Percentiles rank a stretch among this genome's conserved stretches.
Evolutionary conservation across 1,284 basidiomycete species (phyloP).

Genomic region (Papiliotrema fonsecae): DNA sequence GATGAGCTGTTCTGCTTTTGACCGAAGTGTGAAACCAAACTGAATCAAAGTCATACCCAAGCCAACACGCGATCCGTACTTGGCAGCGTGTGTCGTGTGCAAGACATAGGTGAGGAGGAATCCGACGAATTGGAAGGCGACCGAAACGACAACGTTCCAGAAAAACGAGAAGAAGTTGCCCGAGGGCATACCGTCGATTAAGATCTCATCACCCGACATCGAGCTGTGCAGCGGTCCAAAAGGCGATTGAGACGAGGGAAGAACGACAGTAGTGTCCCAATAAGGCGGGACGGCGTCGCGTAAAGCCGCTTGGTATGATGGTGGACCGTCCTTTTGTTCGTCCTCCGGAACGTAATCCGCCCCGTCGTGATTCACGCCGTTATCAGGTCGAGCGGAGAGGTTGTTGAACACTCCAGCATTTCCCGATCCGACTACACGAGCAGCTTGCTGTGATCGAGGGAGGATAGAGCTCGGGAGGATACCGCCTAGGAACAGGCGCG

Average conservation of each 20-base stretch:
- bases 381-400: conserved; percentile 79
- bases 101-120: conserved; percentile 91
- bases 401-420: conserved; percentile 97
- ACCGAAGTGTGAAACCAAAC: conserved; percentile 79
- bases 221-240: conserved; percentile 49
- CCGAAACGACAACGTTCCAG: conserved; percentile 69
- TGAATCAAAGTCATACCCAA: conserved; percentile 92
- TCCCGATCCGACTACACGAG: conserved; percentile 54
- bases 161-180: conserved; percentile 52
- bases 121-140: conserved; percentile 95
- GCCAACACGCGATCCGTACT: conserved; percentile 88
- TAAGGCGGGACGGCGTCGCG: conserved; percentile 90
- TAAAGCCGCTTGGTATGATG: conserved; percentile 85
- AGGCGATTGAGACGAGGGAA: conserved; percentile 50
- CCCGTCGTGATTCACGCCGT: conserved; percentile 57
- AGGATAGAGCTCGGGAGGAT: conserved; percentile 71
- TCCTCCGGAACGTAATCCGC: conserved; percentile 69
- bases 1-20: conserved; percentile 45
- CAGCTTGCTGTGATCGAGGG: conserved; percentile 43
- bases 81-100: conserved; percentile 90
- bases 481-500: conserved; percentile 62
- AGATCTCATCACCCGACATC: conserved; percentile 52
- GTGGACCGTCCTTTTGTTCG: conserved; percentile 73
- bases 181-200: conserved; percentile 55
- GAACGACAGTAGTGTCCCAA: conserved; percentile 93